Percentiles rank a stretch among this genome's conserved stretches.
Conservation (phyloP, 192 early-diverging fungal genomes). For the Backusella liffmaniae region DNA sequence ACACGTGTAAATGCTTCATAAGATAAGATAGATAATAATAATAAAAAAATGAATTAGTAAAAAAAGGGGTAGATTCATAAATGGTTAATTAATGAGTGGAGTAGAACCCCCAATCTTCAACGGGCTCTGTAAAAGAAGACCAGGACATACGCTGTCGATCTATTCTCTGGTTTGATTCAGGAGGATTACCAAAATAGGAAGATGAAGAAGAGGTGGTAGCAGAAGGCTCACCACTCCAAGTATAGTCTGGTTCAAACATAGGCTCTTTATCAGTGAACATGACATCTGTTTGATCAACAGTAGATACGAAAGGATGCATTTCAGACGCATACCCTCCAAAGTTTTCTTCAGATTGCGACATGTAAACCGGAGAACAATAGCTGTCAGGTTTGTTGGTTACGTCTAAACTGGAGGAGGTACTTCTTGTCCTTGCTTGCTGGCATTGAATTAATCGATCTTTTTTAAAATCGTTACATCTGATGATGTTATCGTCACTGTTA, state of each 20-base stretch:
- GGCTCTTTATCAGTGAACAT: not conserved
- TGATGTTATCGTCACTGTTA: not conserved
- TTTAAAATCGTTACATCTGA: not conserved
- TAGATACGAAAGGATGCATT: not conserved
- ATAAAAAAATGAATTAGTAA: not conserved
- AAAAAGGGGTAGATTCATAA: not conserved
- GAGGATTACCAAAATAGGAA: not conserved
- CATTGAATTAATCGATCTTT: not conserved
- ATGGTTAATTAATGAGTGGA: slow-evolving; percentile 1
- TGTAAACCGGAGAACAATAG: not conserved
- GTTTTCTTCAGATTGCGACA: not conserved
- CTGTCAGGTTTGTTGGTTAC: not conserved
- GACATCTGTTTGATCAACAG: not conserved
- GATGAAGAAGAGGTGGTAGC: not conserved
- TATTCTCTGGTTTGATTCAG: slow-evolving; percentile 7
- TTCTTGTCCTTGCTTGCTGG: not conserved
- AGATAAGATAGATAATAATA: slow-evolving; percentile 2
- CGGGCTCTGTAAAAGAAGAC: not conserved
- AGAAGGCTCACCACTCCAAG: not conserved
- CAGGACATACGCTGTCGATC: not conserved
- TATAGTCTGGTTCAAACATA: not conserved
- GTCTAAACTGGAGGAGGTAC: not conserved
- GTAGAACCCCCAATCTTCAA: slow-evolving; percentile 1
- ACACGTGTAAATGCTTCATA: not conserved
- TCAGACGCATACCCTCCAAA: not conserved